phyloP scores from a whole-genome alignment of 768 basidiomycete species.

The Scleroderma citrinum region DNA sequence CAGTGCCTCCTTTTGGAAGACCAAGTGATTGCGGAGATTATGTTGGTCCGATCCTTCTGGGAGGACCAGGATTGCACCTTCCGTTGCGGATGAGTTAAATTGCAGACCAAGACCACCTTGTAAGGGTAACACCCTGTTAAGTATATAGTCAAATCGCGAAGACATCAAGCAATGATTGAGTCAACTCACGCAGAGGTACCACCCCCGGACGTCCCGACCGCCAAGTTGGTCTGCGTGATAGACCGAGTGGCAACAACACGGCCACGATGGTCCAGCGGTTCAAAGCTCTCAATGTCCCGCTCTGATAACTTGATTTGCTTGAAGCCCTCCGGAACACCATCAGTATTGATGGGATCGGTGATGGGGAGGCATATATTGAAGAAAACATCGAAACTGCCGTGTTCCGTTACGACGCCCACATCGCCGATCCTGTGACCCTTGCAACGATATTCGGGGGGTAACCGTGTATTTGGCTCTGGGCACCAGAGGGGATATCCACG shows the following conservation, averaged over 20 bases:
- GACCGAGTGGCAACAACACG: not conserved
- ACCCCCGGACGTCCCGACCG: not conserved
- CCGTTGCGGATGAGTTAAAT: slow-evolving; percentile 6
- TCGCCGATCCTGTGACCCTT: slow-evolving; percentile 30
- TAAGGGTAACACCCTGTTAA: too few species aligned
- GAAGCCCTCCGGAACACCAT: not conserved
- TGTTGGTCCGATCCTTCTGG: slow-evolving; percentile 20
- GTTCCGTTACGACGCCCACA: slow-evolving; percentile 22
- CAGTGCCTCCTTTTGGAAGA: slow-evolving; percentile 14
- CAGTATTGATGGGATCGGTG: not conserved
- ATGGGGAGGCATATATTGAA: slow-evolving; percentile 31
- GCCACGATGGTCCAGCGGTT: not conserved
- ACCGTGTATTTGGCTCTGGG: slow-evolving; percentile 18
- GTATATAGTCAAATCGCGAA: not conserved
- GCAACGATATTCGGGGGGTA: slow-evolving; percentile 17
- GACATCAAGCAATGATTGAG: not conserved
- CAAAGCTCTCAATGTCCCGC: not conserved
- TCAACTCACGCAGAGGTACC: not conserved
- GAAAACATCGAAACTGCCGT: slow-evolving; percentile 25
- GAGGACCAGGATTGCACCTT: slow-evolving; percentile 25
- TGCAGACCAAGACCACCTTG: not conserved
- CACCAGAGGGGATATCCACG: slow-evolving; percentile 28
- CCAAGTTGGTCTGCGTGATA: not conserved
- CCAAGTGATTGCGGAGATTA: slow-evolving; percentile 4
- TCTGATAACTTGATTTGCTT: not conserved